Percentiles rank a stretch among this genome's conserved stretches.
These are phyloP conservation scores for Knoxia roxburghii DNA, from an alignment of 257 asterid genomes.

Conservation along the genomic window DNA sequence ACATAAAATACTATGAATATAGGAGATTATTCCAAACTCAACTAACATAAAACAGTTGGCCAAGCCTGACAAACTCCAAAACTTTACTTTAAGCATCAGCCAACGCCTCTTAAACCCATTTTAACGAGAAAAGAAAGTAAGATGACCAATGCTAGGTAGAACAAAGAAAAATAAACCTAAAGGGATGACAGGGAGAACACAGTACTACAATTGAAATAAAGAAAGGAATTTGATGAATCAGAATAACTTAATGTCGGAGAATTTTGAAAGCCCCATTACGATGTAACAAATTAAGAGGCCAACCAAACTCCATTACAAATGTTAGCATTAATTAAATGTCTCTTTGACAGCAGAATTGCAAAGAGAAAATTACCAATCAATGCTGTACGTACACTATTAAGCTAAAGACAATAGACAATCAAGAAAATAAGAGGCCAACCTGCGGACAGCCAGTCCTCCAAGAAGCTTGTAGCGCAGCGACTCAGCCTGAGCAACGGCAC, in stretches of 20 bases:
- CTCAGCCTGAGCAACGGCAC: slow-evolving; percentile 78
- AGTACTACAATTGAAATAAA: not conserved
- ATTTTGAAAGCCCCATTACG: slow-evolving; percentile 45
- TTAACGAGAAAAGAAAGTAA: slow-evolving; percentile 11
- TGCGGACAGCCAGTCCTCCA: slow-evolving; percentile 70
- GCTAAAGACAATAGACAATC: too few relatives aligned
- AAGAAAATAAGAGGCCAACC: slow-evolving; percentile 25
- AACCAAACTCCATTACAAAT: slow-evolving; percentile 40
- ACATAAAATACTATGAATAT: slow-evolving; percentile 8
- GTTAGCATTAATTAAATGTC: slow-evolving; percentile 30
- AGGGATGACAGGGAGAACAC: not conserved
- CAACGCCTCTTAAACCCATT: slow-evolving; percentile 24
- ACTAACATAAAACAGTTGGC: slow-evolving; percentile 27
- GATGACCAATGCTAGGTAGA: not conserved
- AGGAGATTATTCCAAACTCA: slow-evolving; percentile 48
- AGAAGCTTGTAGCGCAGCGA: slow-evolving; percentile 67
- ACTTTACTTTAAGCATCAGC: slow-evolving; percentile 25
- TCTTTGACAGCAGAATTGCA: slow-evolving; percentile 9
- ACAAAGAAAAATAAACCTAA: not conserved
- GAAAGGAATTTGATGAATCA: not conserved
- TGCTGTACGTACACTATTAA: slow-evolving; percentile 15
- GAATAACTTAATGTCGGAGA: slow-evolving; percentile 25
- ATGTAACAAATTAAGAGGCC: slow-evolving; percentile 35
- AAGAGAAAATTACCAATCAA: slow-evolving; percentile 16
- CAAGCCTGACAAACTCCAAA: slow-evolving; percentile 47